Evolutionary conservation across 352 stramenopile genomes (phyloP), one percentile per base, ranked within the genome.

Genomic region (Globisporangium alternatum): DNA sequence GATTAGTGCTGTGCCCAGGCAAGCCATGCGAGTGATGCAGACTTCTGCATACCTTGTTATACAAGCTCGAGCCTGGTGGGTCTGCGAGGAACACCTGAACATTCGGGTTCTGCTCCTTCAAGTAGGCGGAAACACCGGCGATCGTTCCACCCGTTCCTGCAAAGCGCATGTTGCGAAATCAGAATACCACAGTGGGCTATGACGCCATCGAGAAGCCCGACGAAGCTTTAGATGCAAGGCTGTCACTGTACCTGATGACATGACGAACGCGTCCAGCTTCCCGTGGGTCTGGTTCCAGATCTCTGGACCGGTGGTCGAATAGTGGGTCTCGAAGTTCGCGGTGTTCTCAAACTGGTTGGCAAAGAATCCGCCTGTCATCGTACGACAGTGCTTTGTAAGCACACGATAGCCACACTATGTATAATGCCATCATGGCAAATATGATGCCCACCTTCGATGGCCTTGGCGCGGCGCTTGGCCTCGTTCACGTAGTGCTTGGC

Each of bases 291-390:
- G 95, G 35, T 70, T 64, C 86, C 89, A 98, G 67, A 99, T 98
- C 81, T 99, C 98, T 1, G 90, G 97, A 0, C 95, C 98, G 0
- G 97, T 99, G 13, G 83, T 92, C 7, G 74, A 57, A 68, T 98
- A 98, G 78, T 99, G 97, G 13, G 89, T 96, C 6, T 94, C 75
- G 25, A 93, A 96, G 81, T 99, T 99, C 31, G 95, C 86, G 25
- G 85, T 80, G 75, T 99, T 99, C 64, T 99, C 97, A 72, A 99
- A 99, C 72, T 99, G 98, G 70, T 99, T 91, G 41, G 97, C 90
- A 72, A 99, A 99, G 60, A 97, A 95, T 8, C 89, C 96, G 30
- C 89, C 88, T 92, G 56, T 1, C 22, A 55, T 51, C 12, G 30
- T 45, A 62, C 52, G 22, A 56, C 10, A 59, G 12, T 21, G 64